Conservation (phyloP, 768 basidiomycete genomes). For the Hysterangium stoloniferum region DNA sequence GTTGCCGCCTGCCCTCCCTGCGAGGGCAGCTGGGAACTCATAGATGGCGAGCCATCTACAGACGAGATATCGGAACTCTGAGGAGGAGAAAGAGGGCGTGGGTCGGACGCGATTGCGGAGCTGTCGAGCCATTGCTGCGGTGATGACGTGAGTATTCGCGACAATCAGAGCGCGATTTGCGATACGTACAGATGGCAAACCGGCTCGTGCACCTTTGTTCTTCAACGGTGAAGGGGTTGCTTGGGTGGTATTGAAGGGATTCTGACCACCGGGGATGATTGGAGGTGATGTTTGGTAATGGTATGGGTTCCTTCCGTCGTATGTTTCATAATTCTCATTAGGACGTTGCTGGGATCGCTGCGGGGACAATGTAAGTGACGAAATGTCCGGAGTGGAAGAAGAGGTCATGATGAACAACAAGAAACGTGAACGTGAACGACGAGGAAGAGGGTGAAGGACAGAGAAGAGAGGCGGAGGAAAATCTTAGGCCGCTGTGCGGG, state of each 20-base stretch:
- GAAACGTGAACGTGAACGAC: conserved; percentile 12
- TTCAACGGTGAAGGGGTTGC: conserved; percentile 66
- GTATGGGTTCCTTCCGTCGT: conserved; percentile 50
- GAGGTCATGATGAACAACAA: conserved; percentile 55
- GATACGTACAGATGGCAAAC: conserved; percentile 62
- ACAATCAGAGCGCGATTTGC: conserved; percentile 17
- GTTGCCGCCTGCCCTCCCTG: conserved; percentile 21
- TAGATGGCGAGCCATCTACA: conserved; percentile 74
- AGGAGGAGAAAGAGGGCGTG: conserved; percentile 75
- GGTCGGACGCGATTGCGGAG: conserved; percentile 41
- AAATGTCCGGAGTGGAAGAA: conserved; percentile 65
- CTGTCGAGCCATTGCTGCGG: conserved; percentile 83
- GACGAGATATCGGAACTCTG: conserved; percentile 88
- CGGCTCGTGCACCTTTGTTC: conserved; percentile 62
- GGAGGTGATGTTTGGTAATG: conserved; percentile 61
- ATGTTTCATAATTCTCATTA: conserved; percentile 77
- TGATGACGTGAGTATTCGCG: conserved; percentile 13
- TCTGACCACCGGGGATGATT: conserved; percentile 41
- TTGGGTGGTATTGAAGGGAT: conserved; percentile 41
- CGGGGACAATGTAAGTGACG: conserved; percentile 63
- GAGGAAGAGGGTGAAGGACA: conserved; percentile 5
- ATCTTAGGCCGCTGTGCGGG: conserved; percentile 6
- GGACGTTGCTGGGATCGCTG: conserved; percentile 64
- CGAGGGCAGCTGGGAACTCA: conserved; percentile 20
- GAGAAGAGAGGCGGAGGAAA: conserved; percentile 8